A percentile compares a stretch with the other conserved stretches of the same genome.
phyloP scores from a whole-genome alignment of 2,329 filamentous ascomycete genomes.

The Plectosphaerella cucumerina region DNA sequence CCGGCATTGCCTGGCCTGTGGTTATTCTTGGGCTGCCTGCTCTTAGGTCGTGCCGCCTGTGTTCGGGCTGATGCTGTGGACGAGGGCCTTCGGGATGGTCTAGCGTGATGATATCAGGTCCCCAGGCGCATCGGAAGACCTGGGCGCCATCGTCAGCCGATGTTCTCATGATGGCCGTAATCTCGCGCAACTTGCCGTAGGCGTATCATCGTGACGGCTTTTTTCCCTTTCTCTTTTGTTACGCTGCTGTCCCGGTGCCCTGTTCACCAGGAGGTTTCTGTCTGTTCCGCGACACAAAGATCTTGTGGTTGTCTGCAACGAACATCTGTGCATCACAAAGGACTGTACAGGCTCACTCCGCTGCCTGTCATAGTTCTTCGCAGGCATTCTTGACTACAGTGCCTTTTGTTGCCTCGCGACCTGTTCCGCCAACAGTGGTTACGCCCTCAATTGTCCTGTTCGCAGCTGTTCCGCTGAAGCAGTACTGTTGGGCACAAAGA shows the following conservation, averaged over 20 bases:
- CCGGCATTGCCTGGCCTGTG: not conserved
- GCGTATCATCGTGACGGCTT: not conserved
- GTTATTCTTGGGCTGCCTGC: not conserved
- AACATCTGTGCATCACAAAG: not conserved
- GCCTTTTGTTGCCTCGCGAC: too few relatives aligned
- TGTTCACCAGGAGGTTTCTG: not conserved
- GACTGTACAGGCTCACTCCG: not conserved
- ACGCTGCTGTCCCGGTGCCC: not conserved
- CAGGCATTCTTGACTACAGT: too few relatives aligned
- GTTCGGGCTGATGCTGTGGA: not conserved
- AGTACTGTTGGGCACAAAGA: too few relatives aligned
- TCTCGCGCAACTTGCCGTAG: too few relatives aligned
- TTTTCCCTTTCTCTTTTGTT: not conserved
- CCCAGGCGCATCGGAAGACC: not conserved
- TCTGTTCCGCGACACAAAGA: too few relatives aligned
- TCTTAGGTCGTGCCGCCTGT: not conserved
- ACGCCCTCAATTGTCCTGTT: too few relatives aligned
- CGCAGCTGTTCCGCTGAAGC: too few relatives aligned
- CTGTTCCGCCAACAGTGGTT: too few relatives aligned
- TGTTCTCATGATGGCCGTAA: not conserved
- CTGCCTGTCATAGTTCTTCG: not conserved
- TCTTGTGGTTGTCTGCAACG: too few relatives aligned
- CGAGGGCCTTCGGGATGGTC: not conserved
- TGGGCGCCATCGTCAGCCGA: not conserved
- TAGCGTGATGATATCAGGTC: constrained; percentile 4